These are phyloP conservation scores for Gossypium laxum DNA, from an alignment of 441 rosid genomes.

Conservation along the genomic window DNA sequence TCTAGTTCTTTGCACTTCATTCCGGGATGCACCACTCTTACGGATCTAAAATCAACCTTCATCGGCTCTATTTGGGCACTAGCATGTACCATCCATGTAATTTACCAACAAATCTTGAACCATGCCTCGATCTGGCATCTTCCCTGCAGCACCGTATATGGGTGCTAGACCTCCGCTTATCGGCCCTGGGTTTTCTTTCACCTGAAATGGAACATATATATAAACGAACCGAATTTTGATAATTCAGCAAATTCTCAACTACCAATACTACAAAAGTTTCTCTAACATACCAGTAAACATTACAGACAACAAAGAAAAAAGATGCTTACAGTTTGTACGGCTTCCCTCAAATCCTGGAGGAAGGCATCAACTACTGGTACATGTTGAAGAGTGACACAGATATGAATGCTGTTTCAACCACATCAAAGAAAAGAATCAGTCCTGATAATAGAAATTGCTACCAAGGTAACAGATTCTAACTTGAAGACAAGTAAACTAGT, in stretches of 20 bases:
- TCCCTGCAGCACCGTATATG: slow-evolving; percentile 93
- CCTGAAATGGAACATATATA: slow-evolving; percentile 29
- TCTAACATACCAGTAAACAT: not conserved
- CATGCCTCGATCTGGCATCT: slow-evolving; percentile 76
- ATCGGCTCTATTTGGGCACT: not conserved
- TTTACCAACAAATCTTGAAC: slow-evolving; percentile 65
- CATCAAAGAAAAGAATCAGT: slow-evolving; percentile 17
- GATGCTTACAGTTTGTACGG: slow-evolving; percentile 60
- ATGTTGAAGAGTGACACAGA: slow-evolving; percentile 84
- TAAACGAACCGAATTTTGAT: not conserved
- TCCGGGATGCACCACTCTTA: slow-evolving; percentile 10
- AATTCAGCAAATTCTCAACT: not conserved
- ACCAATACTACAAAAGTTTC: not conserved
- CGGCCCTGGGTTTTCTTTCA: slow-evolving; percentile 78
- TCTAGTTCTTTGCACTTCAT: slow-evolving; percentile 23
- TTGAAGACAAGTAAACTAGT: not conserved
- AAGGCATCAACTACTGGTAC: slow-evolving; percentile 48
- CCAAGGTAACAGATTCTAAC: not conserved
- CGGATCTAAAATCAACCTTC: not conserved
- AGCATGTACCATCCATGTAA: slow-evolving; percentile 80
- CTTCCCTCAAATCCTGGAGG: slow-evolving; percentile 59
- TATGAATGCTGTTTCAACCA: slow-evolving; percentile 59
- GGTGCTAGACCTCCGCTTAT: slow-evolving; percentile 77
- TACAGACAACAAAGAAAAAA: not conserved
- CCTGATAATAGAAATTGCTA: not conserved